Evolutionary conservation across 345 rosid species (phyloP).

Genomic region (Citropsis articulata): DNA sequence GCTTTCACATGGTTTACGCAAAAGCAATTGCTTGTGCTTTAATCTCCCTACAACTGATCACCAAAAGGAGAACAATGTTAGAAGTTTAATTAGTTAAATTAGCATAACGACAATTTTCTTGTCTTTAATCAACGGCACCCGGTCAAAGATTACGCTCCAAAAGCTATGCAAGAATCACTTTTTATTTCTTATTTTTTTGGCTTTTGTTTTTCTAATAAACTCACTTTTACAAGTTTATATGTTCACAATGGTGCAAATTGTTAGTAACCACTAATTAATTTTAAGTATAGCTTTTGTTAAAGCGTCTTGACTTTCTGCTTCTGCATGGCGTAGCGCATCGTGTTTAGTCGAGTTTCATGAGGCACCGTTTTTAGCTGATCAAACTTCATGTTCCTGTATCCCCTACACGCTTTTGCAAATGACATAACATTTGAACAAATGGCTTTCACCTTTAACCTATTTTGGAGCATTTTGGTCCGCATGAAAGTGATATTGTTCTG

Average conservation of each 20-base stretch:
- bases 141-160: conserved; percentile 38
- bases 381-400: neutral
- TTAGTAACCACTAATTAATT: neutral
- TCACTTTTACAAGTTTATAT: conserved; percentile 19
- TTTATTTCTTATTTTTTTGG: neutral
- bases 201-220: conserved; percentile 5
- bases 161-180: conserved; percentile 24
- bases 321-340: neutral
- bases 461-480: neutral
- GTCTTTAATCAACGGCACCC: conserved; percentile 3
- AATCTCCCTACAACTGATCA: neutral
- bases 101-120: conserved; percentile 1
- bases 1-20: neutral
- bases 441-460: neutral
- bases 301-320: conserved; percentile 5
- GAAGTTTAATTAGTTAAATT: neutral
- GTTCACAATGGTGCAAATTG: conserved; percentile 7
- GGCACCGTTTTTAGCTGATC: conserved; percentile 16
- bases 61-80: conserved; percentile 3
- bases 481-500: neutral
- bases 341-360: neutral
- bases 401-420: conserved; percentile 3
- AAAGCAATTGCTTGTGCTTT: neutral
- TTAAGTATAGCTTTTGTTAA: conserved; percentile 14
- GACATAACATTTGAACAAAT: neutral